A percentile compares a stretch with the other conserved stretches of the same genome.
phyloP scores from a whole-genome alignment of 768 basidiomycete species.

The Lentinula sp. region DNA sequence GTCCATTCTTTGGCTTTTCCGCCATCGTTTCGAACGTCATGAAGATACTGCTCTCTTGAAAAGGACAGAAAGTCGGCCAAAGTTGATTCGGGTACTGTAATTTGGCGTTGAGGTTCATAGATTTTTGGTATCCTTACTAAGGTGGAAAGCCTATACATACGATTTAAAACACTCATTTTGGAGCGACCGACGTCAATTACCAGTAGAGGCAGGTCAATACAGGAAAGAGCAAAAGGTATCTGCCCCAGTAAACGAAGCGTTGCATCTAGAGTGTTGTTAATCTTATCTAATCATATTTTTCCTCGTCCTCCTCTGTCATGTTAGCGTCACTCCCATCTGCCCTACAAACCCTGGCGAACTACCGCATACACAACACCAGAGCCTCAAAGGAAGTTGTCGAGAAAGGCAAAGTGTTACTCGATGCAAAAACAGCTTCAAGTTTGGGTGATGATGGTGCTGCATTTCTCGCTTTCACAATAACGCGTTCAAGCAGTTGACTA shows the following conservation, averaged over 20 bases:
- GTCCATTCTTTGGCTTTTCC: slow-evolving; percentile 54
- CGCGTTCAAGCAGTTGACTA: not conserved
- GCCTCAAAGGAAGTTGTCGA: slow-evolving; percentile 57
- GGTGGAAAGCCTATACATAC: slow-evolving; percentile 3
- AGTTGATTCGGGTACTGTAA: not conserved
- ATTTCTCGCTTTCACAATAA: not conserved
- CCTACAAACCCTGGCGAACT: slow-evolving; percentile 26
- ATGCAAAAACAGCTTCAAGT: slow-evolving; percentile 34
- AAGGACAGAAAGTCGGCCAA: slow-evolving; percentile 3
- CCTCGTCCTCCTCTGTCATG: not conserved
- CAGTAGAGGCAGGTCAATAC: not conserved
- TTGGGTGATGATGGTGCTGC: slow-evolving; percentile 53
- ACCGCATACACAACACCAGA: slow-evolving; percentile 26
- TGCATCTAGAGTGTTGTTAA: not conserved
- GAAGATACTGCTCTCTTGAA: not conserved
- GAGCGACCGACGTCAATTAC: not conserved
- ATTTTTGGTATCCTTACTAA: not conserved
- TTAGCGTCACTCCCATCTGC: slow-evolving; percentile 20
- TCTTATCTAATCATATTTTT: not conserved
- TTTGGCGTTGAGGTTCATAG: slow-evolving; percentile 1
- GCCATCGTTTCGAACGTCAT: not conserved
- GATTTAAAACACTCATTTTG: not conserved
- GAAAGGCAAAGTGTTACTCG: slow-evolving; percentile 44
- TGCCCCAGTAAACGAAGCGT: not conserved
- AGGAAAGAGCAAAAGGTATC: slow-evolving; percentile 2